Evolutionary conservation across 179 eudicot species (phyloP).

Genomic region (Camellia oleifera): DNA sequence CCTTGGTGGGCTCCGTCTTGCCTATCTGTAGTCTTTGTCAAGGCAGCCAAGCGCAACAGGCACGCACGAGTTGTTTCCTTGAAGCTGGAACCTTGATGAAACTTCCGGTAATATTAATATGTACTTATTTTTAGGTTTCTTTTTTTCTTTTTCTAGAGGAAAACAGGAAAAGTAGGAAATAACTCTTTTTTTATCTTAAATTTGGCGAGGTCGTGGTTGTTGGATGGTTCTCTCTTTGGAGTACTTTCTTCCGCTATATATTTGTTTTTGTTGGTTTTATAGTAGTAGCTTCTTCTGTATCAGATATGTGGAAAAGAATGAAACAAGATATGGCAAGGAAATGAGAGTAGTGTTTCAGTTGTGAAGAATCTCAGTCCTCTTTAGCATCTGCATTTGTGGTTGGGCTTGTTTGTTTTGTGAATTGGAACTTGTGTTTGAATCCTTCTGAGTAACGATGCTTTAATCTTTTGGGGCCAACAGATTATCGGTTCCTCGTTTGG

Average conservation of each 20-base stretch:
- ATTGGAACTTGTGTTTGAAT: not conserved
- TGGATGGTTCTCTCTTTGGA: conserved; percentile 6
- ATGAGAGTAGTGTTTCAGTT: not conserved
- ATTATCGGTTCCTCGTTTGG: too few species aligned
- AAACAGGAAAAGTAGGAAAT: conserved; percentile 12
- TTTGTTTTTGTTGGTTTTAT: not conserved
- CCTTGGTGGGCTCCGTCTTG: conserved; percentile 98
- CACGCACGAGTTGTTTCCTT: conserved; percentile 83
- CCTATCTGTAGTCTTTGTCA: conserved; percentile 59
- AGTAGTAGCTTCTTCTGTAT: not conserved
- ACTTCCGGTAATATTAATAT: conserved; percentile 8
- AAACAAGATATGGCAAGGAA: not conserved
- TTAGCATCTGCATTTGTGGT: not conserved
- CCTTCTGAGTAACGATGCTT: not conserved
- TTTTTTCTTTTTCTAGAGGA: not conserved
- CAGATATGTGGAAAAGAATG: conserved; percentile 1
- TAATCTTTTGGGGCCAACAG: too few species aligned
- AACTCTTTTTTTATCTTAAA: not conserved
- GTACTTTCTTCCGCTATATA: not conserved
- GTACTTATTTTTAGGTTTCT: not conserved
- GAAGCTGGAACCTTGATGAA: conserved; percentile 81
- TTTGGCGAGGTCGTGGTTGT: conserved; percentile 1
- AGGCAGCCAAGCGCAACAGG: conserved; percentile 82
- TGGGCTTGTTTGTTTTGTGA: not conserved
- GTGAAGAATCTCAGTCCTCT: not conserved